Percentiles rank a stretch among this genome's conserved stretches.
phyloP scores from a whole-genome alignment of 2,329 filamentous ascomycete genomes.

The Diaporthe destruens region DNA sequence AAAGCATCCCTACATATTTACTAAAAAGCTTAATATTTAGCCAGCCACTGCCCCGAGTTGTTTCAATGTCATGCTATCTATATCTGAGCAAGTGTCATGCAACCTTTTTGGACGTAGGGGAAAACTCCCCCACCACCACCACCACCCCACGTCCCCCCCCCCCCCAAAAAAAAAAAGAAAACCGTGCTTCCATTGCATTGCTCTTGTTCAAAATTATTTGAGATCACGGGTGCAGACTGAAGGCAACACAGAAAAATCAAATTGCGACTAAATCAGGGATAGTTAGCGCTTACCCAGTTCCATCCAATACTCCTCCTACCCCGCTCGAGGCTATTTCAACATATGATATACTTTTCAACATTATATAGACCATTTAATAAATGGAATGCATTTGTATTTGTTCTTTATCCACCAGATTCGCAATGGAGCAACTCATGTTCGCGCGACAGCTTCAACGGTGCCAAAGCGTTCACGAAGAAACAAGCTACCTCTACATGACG shows the following conservation, averaged over 20 bases:
- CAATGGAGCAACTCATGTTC: slow-evolving; percentile 5
- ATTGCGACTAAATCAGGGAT: neutral
- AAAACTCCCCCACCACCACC: too few species aligned
- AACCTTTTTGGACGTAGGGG: too few species aligned
- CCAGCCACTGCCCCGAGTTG: too few species aligned
- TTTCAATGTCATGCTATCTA: too few species aligned
- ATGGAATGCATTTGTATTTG: neutral
- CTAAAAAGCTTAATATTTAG: too few species aligned
- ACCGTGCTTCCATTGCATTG: too few species aligned
- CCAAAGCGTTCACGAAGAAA: neutral
- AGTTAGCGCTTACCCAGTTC: neutral
- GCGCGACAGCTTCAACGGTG: neutral
- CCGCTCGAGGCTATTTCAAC: neutral
- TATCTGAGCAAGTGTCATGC: too few species aligned
- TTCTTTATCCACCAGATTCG: neutral
- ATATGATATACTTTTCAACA: neutral
- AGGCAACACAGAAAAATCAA: neutral
- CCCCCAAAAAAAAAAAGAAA: too few species aligned
- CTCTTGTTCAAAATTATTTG: too few species aligned
- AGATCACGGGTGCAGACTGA: neutral
- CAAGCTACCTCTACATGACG: neutral
- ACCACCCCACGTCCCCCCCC: too few species aligned
- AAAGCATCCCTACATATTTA: too few species aligned
- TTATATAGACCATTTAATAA: neutral
- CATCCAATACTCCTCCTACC: neutral